Evolutionary conservation across 768 basidiomycete species (phyloP).

Genomic region (Pleurotus eryngii): DNA sequence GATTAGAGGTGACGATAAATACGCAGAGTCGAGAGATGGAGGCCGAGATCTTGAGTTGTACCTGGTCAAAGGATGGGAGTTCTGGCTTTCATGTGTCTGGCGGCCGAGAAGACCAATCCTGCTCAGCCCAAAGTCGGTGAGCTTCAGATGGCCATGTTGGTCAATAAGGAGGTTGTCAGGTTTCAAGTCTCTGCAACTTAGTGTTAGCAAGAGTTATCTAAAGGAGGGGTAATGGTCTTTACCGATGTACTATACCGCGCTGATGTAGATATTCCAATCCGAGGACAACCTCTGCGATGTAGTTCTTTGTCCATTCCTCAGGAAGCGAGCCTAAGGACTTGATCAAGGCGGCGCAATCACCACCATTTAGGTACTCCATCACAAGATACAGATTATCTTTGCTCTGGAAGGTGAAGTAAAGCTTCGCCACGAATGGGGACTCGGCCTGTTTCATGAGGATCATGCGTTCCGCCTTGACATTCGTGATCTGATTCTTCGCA

Average conservation of each 20-base stretch:
- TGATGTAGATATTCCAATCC: slow-evolving; percentile 97
- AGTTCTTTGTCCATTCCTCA: slow-evolving; percentile 96
- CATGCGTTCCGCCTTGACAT: slow-evolving; percentile 99
- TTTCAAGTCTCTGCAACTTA: slow-evolving; percentile 79
- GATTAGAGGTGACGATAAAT: slow-evolving; percentile 74
- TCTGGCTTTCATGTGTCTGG: slow-evolving; percentile 76
- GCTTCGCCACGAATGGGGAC: slow-evolving; percentile 95
- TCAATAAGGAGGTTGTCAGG: slow-evolving; percentile 98
- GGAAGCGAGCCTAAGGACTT: slow-evolving; percentile 91
- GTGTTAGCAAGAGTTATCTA: slow-evolving; percentile 7
- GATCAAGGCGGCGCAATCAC: slow-evolving; percentile 96
- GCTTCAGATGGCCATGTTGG: slow-evolving; percentile 92
- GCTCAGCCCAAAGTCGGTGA: slow-evolving; percentile 97
- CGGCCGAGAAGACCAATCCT: slow-evolving; percentile 97
- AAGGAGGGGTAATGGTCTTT: slow-evolving; percentile 21
- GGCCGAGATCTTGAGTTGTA: slow-evolving; percentile 75
- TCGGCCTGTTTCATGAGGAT: slow-evolving; percentile 99
- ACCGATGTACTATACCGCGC: slow-evolving; percentile 96
- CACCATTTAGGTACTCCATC: slow-evolving; percentile 99
- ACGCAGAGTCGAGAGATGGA: slow-evolving; percentile 77
- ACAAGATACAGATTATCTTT: slow-evolving; percentile 98
- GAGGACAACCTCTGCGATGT: slow-evolving; percentile 93
- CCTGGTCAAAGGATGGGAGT: slow-evolving; percentile 40
- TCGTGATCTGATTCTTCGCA: slow-evolving; percentile 99
- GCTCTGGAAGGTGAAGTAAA: slow-evolving; percentile 99